Conservation (phyloP, 129 eudicot species). For the Mikania micrantha region DNA sequence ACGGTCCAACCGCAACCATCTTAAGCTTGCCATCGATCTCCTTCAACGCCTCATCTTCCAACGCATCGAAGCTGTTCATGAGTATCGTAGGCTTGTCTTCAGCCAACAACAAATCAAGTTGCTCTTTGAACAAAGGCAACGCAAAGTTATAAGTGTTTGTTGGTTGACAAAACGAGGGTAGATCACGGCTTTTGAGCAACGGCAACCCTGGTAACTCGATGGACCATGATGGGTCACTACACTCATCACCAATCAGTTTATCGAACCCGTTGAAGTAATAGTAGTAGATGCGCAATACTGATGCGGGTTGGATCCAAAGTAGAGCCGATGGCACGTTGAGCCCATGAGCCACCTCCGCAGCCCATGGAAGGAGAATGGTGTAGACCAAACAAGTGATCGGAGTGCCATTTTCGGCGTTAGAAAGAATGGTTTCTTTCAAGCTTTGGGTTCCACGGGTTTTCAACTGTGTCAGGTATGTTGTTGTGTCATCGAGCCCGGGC, state of each 20-base stretch:
- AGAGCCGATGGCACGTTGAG: constrained; percentile 26
- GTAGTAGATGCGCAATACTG: too few relatives aligned
- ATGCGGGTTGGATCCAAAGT: constrained; percentile 54
- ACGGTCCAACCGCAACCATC: constrained; percentile 37
- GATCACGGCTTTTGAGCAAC: neutral
- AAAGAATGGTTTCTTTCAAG: constrained; percentile 10
- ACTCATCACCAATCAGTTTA: neutral
- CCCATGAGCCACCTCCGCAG: constrained; percentile 26
- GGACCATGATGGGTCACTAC: neutral
- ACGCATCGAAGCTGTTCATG: constrained; percentile 17
- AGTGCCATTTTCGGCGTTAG: neutral
- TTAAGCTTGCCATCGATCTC: constrained; percentile 13
- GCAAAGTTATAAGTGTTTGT: neutral
- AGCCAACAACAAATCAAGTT: neutral
- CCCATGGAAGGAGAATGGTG: constrained; percentile 40
- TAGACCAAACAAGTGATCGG: constrained; percentile 36
- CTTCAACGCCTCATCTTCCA: constrained; percentile 18
- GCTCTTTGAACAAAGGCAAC: too few relatives aligned
- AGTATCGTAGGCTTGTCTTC: constrained; percentile 16
- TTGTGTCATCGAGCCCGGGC: neutral
- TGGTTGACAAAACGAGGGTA: constrained; percentile 26
- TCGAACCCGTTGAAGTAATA: constrained; percentile 32
- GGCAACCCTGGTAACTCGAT: constrained; percentile 33
- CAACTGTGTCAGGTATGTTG: neutral
- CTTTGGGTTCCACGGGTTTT: too few relatives aligned